These are phyloP conservation scores for Curvularia verruculosa DNA, from an alignment of 2,329 filamentous ascomycete genomes.

Conservation along the genomic window DNA sequence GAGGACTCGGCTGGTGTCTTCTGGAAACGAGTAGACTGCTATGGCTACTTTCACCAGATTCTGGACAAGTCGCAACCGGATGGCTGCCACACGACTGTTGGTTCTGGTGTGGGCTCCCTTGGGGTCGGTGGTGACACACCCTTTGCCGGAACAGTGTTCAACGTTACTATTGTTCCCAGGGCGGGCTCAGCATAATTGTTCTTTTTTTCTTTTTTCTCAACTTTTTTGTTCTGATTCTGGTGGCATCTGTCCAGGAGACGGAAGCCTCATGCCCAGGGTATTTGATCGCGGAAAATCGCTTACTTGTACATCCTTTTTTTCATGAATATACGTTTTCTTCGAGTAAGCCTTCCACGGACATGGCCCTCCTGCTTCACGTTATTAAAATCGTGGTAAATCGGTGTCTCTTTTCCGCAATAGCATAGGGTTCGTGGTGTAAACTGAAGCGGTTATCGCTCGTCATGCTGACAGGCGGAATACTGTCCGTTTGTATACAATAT, in stretches of 20 bases:
- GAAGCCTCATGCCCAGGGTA: neutral
- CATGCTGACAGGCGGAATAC: neutral
- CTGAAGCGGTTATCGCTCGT: neutral
- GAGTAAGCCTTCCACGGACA: too few species aligned
- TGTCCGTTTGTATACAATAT: neutral
- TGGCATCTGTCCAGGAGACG: neutral
- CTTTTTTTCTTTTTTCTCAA: neutral
- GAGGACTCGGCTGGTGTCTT: constrained; percentile 23
- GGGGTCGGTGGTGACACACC: constrained; percentile 29
- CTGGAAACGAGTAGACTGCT: constrained; percentile 36
- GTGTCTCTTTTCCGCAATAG: neutral
- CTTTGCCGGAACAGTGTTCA: constrained; percentile 33
- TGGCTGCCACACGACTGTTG: constrained; percentile 28
- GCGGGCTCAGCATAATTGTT: neutral
- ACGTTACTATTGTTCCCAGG: constrained; percentile 23
- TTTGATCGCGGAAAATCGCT: neutral
- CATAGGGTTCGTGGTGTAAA: neutral
- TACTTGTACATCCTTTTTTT: neutral
- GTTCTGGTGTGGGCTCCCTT: constrained; percentile 31
- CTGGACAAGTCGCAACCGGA: constrained; percentile 24
- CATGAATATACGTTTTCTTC: neutral
- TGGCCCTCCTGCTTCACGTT: too few species aligned
- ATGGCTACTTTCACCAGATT: constrained; percentile 37
- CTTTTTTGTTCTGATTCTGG: neutral
- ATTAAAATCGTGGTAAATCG: neutral